phyloP scores from a whole-genome alignment of 306 rosid genomes.

The Senna tora region DNA sequence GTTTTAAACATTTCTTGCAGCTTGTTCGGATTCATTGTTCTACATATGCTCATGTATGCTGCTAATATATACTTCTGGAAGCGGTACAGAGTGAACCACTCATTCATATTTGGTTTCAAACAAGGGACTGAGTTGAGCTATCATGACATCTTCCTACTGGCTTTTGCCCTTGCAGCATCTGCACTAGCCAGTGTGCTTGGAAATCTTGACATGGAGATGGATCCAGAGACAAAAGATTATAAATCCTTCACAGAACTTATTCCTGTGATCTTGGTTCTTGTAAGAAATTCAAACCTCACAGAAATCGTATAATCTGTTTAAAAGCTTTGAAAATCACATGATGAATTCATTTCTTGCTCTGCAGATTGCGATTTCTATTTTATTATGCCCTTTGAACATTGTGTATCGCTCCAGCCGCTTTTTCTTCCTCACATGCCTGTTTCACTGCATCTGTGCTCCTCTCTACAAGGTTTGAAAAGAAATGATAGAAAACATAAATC shows the following conservation, averaged over 20 bases:
- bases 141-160: slow-evolving; percentile 51
- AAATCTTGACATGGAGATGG: slow-evolving; percentile 78
- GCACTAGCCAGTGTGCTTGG: slow-evolving; percentile 64
- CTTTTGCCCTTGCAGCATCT: slow-evolving; percentile 52
- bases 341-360: slow-evolving; percentile 21
- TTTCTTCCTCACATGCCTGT: slow-evolving; percentile 57
- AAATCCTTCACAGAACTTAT: slow-evolving; percentile 61
- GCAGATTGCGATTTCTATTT: slow-evolving; percentile 46
- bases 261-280: slow-evolving; percentile 61
- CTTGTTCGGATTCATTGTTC: slow-evolving; percentile 64
- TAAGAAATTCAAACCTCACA: slow-evolving; percentile 39
- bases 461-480: slow-evolving; percentile 56
- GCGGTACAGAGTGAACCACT: slow-evolving; percentile 60
- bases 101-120: slow-evolving; percentile 81
- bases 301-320: not conserved
- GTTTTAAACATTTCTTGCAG: slow-evolving; percentile 47
- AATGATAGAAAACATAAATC: not conserved
- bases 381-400: slow-evolving; percentile 68
- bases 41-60: slow-evolving; percentile 76
- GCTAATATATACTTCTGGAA: slow-evolving; percentile 64
- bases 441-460: slow-evolving; percentile 63
- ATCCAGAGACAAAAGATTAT: slow-evolving; percentile 53
- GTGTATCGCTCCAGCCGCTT: slow-evolving; percentile 61
- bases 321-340: not conserved
- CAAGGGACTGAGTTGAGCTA: slow-evolving; percentile 66